Conservation (phyloP, 164 flowering plant genomes). For the Dillenia suffruticosa region DNA sequence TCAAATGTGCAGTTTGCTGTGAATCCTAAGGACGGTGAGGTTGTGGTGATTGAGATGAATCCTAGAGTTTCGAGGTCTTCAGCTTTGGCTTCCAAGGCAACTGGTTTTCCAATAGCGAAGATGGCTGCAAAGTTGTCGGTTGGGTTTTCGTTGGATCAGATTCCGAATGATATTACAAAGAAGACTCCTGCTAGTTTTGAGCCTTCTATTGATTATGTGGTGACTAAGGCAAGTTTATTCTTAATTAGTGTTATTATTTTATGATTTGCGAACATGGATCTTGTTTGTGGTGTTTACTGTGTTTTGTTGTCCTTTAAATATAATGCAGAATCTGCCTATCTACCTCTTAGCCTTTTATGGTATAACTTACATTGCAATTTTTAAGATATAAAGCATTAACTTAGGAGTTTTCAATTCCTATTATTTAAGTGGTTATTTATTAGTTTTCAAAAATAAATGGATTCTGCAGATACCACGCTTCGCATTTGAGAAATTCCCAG, state of each 20-base stretch:
- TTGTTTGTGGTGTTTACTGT: too few relatives aligned
- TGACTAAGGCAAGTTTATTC: slow-evolving; percentile 64
- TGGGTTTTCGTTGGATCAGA: slow-evolving; percentile 88
- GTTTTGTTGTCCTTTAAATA: too few relatives aligned
- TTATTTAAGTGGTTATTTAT: background rate
- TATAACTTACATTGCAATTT: too few relatives aligned
- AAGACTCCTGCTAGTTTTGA: slow-evolving; percentile 99
- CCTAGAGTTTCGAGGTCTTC: slow-evolving; percentile 98
- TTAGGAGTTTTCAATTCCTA: too few relatives aligned
- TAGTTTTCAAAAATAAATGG: background rate
- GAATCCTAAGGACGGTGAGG: slow-evolving; percentile 88
- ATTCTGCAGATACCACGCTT: slow-evolving; percentile 88
- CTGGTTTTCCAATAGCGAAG: slow-evolving; percentile 97
- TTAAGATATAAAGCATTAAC: too few relatives aligned
- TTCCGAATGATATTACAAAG: slow-evolving; percentile 90
- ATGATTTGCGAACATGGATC: background rate
- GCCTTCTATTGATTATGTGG: slow-evolving; percentile 98
- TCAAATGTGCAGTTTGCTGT: slow-evolving; percentile 98
- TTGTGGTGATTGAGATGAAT: slow-evolving; percentile 99
- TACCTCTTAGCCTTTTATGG: too few relatives aligned
- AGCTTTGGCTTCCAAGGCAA: slow-evolving; percentile 96
- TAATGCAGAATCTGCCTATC: too few relatives aligned
- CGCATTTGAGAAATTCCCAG: slow-evolving; percentile 98
- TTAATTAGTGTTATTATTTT: background rate
- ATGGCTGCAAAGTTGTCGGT: slow-evolving; percentile 97